These are phyloP conservation scores for Populus deltoides DNA, from an alignment of 345 rosid genomes.

Conservation along the genomic window DNA sequence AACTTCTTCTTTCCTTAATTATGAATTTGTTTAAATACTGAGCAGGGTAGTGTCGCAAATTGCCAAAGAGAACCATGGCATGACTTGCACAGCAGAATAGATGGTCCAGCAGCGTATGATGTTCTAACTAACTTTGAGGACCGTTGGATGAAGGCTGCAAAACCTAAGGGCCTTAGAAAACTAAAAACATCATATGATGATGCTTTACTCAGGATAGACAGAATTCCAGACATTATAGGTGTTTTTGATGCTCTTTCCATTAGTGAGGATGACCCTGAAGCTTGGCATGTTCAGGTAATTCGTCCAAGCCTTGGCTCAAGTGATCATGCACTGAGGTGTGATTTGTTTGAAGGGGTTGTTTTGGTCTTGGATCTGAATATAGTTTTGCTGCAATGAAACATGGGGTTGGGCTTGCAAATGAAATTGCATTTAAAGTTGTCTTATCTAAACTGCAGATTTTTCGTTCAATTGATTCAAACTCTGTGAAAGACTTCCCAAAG, in stretches of 20 bases:
- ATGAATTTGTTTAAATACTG: background rate
- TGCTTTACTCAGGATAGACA: constrained; percentile 67
- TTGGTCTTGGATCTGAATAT: background rate
- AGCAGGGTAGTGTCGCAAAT: constrained; percentile 63
- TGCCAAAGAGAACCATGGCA: constrained; percentile 98
- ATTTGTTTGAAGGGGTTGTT: background rate
- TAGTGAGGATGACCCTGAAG: constrained; percentile 56
- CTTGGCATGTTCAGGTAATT: constrained; percentile 93
- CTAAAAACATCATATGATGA: constrained; percentile 73
- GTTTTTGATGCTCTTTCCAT: constrained; percentile 46
- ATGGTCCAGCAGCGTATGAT: constrained; percentile 98
- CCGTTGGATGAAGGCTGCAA: constrained; percentile 84
- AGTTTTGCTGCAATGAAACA: background rate
- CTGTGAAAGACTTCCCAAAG: constrained; percentile 86
- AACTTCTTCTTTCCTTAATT: constrained; percentile 4
- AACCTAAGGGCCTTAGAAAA: constrained; percentile 74
- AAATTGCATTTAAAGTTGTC: constrained; percentile 2
- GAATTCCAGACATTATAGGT: constrained; percentile 79
- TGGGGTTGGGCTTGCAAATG: background rate
- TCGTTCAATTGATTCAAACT: constrained; percentile 91
- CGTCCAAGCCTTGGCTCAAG: constrained; percentile 1
- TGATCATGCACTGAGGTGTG: background rate
- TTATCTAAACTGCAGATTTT: constrained; percentile 55
- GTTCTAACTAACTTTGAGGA: constrained; percentile 89
- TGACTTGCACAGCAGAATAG: constrained; percentile 85